Conservation (phyloP, 345 rosid species). For the Syzygium grande region DNA sequence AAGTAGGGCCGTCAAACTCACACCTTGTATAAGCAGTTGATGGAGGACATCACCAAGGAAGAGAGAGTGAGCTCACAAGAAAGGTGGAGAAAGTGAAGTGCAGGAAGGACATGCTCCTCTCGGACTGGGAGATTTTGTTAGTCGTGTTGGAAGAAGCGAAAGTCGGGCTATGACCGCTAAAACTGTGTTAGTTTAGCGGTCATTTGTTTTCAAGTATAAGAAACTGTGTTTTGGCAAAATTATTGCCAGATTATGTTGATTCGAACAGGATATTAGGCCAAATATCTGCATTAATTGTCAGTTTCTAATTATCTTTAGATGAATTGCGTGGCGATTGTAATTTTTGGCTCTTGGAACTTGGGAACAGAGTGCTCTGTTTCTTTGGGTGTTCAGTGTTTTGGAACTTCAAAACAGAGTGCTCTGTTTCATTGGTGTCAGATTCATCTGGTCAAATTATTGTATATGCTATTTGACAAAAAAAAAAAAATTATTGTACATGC, state of each 20-base stretch:
- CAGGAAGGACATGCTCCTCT: not conserved
- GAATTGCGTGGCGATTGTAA: not conserved
- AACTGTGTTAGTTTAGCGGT: not conserved
- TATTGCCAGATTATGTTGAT: not conserved
- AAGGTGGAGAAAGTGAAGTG: not conserved
- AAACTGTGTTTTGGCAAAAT: not conserved
- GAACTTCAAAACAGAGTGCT: not conserved
- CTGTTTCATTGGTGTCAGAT: not conserved
- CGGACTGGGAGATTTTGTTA: not conserved
- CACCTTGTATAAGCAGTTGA: not conserved
- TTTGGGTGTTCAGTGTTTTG: not conserved
- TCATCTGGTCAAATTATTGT: not conserved
- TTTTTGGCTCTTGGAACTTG: not conserved
- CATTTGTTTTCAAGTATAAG: not conserved
- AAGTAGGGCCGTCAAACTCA: not conserved
- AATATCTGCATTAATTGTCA: not conserved
- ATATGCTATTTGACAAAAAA: not conserved
- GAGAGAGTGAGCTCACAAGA: not conserved
- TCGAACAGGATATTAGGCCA: not conserved
- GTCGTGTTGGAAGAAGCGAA: not conserved
- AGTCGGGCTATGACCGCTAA: not conserved
- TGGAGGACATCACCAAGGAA: not conserved
- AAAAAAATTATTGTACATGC: not conserved
- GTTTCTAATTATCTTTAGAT: not conserved
- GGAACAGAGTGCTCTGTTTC: not conserved